Percentiles rank a stretch among this genome's conserved stretches.
Evolutionary conservation across 495 filamentous ascomycete species (phyloP).

Genomic region (Chaetomium fimeti): DNA sequence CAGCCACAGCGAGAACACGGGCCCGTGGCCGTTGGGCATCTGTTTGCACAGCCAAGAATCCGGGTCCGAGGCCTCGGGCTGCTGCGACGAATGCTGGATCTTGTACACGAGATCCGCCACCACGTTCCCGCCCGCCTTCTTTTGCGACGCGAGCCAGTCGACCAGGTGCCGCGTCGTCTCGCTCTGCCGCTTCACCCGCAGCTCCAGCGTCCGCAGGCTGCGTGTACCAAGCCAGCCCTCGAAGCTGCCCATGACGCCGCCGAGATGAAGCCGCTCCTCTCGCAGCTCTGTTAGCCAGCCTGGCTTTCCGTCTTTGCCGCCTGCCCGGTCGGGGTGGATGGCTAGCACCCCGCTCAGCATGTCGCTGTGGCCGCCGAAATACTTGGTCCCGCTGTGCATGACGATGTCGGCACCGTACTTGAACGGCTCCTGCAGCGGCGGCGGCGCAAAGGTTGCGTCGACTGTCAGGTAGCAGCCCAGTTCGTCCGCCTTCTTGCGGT

Average conservation of each 20-base stretch:
- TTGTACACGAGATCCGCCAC: conserved; percentile 55
- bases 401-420: conserved; percentile 73
- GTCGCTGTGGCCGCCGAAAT: conserved; percentile 91
- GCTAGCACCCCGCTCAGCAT: conserved; percentile 82
- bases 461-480: conserved; percentile 75
- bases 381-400: conserved; percentile 93
- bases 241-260: conserved; percentile 82
- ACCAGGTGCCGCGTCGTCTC: conserved; percentile 66
- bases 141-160: conserved; percentile 59
- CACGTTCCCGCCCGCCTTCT: conserved; percentile 34
- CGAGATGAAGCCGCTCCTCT: conserved; percentile 69
- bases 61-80: conserved; percentile 57
- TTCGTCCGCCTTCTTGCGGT: conserved; percentile 67
- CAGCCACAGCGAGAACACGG: conserved; percentile 78
- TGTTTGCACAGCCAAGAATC: conserved; percentile 74
- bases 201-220: conserved; percentile 79
- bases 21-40: conserved; percentile 89
- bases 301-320: conserved; percentile 35
- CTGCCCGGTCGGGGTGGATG: conserved; percentile 44
- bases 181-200: conserved; percentile 75
- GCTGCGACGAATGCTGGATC: conserved; percentile 75
- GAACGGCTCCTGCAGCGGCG: conserved; percentile 84
- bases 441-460: conserved; percentile 92
- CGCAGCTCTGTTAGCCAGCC: conserved; percentile 56
- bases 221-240: conserved; percentile 91